Evolutionary conservation across 2,329 filamentous ascomycete genomes (phyloP).

Genomic region (Aureobasidium subglaciale): DNA sequence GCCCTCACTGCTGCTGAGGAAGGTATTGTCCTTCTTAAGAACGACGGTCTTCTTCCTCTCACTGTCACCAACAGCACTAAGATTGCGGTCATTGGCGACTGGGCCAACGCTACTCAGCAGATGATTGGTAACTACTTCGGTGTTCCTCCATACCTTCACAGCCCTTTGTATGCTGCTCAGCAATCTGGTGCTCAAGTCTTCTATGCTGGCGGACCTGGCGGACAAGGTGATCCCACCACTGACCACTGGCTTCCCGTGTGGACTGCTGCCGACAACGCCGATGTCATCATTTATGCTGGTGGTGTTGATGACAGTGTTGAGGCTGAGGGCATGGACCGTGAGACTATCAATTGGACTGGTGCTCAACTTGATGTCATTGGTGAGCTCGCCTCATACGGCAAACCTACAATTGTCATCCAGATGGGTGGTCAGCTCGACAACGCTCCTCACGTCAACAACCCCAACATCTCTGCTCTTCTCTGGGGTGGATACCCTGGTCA

Average conservation of each 20-base stretch:
- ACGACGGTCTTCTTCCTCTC: conserved; percentile 44
- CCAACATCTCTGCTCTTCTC: conserved; percentile 45
- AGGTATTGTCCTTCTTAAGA: conserved; percentile 46
- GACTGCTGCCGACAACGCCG: conserved; percentile 37
- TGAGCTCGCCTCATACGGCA: conserved; percentile 39
- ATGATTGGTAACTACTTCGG: conserved; percentile 56
- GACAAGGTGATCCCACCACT: conserved; percentile 28
- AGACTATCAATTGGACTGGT: conserved; percentile 45
- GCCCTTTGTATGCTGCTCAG: conserved; percentile 47
- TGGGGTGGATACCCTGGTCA: conserved; percentile 57
- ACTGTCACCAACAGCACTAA: conserved; percentile 29
- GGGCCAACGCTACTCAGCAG: conserved; percentile 50
- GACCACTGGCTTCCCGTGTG: conserved; percentile 26
- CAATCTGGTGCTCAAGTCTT: conserved; percentile 40
- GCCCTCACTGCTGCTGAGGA: conserved; percentile 47
- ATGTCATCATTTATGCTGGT: conserved; percentile 49
- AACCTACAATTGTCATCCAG: conserved; percentile 47
- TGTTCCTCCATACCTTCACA: conserved; percentile 48
- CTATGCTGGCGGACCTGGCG: conserved; percentile 36
- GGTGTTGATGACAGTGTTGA: conserved; percentile 50
- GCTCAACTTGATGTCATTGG: conserved; percentile 47
- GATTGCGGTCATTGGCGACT: conserved; percentile 52
- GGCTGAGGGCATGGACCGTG: conserved; percentile 47
- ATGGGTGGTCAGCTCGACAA: conserved; percentile 49
- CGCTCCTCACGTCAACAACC: conserved; percentile 40